These are phyloP conservation scores for Globisporangium echinulatum DNA, from an alignment of 352 stramenopile species.

Conservation along the genomic window DNA sequence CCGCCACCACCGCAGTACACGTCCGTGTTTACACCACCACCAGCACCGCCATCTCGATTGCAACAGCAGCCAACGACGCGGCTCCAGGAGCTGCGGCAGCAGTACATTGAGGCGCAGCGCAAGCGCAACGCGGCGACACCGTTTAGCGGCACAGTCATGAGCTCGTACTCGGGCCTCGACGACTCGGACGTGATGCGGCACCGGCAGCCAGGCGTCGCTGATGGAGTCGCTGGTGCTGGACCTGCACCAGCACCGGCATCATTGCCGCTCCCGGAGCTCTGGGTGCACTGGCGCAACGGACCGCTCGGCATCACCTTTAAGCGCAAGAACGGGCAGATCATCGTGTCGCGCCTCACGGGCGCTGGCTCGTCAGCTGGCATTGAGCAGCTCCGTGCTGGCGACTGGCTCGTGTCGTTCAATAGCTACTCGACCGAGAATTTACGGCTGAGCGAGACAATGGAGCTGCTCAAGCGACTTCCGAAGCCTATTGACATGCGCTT, in stretches of 20 bases:
- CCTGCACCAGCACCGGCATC: conserved; percentile 5
- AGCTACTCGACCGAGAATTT: conserved; percentile 51
- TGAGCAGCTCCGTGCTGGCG: conserved; percentile 55
- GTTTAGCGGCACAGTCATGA: conserved; percentile 31
- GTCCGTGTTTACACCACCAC: conserved; percentile 4
- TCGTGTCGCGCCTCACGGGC: conserved; percentile 68
- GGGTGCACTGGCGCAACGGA: conserved; percentile 65
- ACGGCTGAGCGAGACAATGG: conserved; percentile 71
- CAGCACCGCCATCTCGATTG: background rate
- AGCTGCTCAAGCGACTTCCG: conserved; percentile 63
- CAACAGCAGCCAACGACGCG: conserved; percentile 11
- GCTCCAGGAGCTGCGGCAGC: conserved; percentile 46
- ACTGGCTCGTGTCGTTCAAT: conserved; percentile 79
- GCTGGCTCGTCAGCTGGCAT: conserved; percentile 57
- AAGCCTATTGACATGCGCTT: conserved; percentile 82
- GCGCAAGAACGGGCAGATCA: conserved; percentile 67
- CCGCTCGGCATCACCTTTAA: conserved; percentile 79
- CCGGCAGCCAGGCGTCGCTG: background rate
- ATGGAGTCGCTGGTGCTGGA: no score
- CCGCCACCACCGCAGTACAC: conserved; percentile 21
- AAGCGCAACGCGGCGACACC: conserved; percentile 35
- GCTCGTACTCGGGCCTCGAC: conserved; percentile 65
- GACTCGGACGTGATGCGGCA: conserved; percentile 51
- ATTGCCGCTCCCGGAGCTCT: conserved; percentile 46
- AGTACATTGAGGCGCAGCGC: conserved; percentile 69